phyloP scores from a whole-genome alignment of 495 filamentous ascomycete species.

The Penicillium angulare region DNA sequence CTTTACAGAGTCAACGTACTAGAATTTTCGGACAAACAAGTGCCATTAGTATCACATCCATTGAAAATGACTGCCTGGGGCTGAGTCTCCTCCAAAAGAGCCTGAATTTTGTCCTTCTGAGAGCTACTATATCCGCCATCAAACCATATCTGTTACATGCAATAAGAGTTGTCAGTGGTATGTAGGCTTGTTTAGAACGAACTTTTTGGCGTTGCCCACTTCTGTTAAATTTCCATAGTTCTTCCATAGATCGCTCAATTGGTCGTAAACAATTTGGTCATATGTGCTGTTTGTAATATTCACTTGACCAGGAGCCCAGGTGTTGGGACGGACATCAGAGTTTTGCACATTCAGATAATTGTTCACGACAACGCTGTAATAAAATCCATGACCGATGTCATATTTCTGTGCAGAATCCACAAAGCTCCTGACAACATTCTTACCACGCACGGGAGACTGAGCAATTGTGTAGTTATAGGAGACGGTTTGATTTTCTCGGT shows the following conservation, averaged over 20 bases:
- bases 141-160: constrained; percentile 11
- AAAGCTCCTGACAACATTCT: constrained; percentile 10
- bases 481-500: constrained; percentile 7
- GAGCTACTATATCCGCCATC: constrained; percentile 11
- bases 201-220: too few species aligned
- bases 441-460: constrained; percentile 8
- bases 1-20: not conserved
- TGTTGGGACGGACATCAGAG: constrained; percentile 1
- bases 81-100: constrained; percentile 3
- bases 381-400: constrained; percentile 10
- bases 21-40: constrained; percentile 3
- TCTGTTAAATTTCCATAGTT: constrained; percentile 10
- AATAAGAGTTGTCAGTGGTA: too few species aligned
- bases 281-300: constrained; percentile 12
- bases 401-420: constrained; percentile 10
- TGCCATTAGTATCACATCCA: constrained; percentile 9
- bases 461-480: constrained; percentile 9
- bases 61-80: constrained; percentile 11
- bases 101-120: constrained; percentile 8
- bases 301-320: constrained; percentile 9
- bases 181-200: too few species aligned
- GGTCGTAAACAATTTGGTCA: constrained; percentile 9
- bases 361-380: constrained; percentile 8
- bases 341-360: constrained; percentile 14
- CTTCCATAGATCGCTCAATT: constrained; percentile 11